Conservation (phyloP, 495 filamentous ascomycete genomes). For the Xylaria bambusicola region DNA sequence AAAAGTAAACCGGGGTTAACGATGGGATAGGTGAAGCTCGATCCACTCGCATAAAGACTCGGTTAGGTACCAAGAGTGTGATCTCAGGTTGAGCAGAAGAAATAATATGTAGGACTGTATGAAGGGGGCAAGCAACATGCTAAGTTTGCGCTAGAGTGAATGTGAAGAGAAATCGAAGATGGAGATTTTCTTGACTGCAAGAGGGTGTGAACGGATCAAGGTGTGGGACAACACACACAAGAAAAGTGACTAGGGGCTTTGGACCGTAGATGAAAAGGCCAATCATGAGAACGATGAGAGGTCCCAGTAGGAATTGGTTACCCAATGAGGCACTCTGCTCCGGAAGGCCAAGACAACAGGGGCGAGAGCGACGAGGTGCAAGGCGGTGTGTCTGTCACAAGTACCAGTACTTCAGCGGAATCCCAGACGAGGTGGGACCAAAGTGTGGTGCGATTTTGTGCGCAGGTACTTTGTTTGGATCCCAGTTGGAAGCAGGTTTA, state of each 20-base stretch:
- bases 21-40: slow-evolving; percentile 32
- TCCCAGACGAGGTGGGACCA: neutral
- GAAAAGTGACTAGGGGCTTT: slow-evolving; percentile 40
- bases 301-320: slow-evolving; percentile 35
- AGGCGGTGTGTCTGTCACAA: slow-evolving; percentile 15
- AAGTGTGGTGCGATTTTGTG: neutral
- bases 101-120: slow-evolving; percentile 4
- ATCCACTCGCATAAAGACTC: neutral
- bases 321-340: slow-evolving; percentile 48
- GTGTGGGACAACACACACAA: slow-evolving; percentile 48
- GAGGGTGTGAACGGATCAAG: slow-evolving; percentile 45
- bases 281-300: slow-evolving; percentile 38
- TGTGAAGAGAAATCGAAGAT: slow-evolving; percentile 22
- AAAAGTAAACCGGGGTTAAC: slow-evolving; percentile 21
- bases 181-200: slow-evolving; percentile 22
- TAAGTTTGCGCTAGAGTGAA: neutral
- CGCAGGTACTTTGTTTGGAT: neutral
- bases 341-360: slow-evolving; percentile 44
- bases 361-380: neutral
- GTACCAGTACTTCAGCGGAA: slow-evolving; percentile 8
- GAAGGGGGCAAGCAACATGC: slow-evolving; percentile 19
- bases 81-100: slow-evolving; percentile 17
- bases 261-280: slow-evolving; percentile 50
- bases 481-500: neutral
- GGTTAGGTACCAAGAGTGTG: neutral